These are phyloP conservation scores for Coemansia erecta DNA, from an alignment of 192 early-diverging fungal species.

Conservation along the genomic window DNA sequence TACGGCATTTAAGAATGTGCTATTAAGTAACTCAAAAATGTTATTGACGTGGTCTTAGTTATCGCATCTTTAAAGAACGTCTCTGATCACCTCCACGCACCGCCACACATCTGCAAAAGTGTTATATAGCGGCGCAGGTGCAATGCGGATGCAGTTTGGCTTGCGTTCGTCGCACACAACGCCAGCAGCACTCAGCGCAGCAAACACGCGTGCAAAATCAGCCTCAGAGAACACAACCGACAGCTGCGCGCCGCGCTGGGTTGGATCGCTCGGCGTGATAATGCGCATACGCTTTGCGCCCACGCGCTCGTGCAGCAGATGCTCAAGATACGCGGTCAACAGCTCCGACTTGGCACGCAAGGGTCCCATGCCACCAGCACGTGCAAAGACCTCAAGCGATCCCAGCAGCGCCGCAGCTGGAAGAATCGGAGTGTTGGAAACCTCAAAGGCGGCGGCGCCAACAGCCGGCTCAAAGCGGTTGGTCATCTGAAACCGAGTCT, in stretches of 20 bases:
- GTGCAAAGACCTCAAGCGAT: conserved; percentile 74
- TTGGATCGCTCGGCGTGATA: conserved; percentile 66
- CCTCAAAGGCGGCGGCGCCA: conserved; percentile 81
- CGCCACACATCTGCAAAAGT: conserved; percentile 75
- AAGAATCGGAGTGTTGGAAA: conserved; percentile 87
- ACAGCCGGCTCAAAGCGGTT: conserved; percentile 75
- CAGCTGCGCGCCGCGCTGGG: conserved; percentile 82
- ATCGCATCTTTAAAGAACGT: conserved; percentile 3
- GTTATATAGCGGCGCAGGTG: conserved; percentile 90
- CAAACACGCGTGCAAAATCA: conserved; percentile 60
- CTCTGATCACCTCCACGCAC: conserved; percentile 59
- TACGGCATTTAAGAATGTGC: too few relatives aligned
- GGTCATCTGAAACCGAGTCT: conserved; percentile 85
- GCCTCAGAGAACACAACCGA: conserved; percentile 60
- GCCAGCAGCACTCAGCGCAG: conserved; percentile 58
- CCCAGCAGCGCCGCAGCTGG: conserved; percentile 70
- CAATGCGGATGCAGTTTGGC: conserved; percentile 87
- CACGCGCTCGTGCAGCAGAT: conserved; percentile 57
- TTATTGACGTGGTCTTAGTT: too few relatives aligned
- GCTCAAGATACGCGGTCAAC: conserved; percentile 84
- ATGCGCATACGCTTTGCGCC: conserved; percentile 52
- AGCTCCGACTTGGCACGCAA: conserved; percentile 74
- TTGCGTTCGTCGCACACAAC: conserved; percentile 87
- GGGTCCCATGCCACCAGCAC: conserved; percentile 60
- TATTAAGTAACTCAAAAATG: too few relatives aligned